Base-by-base conservation (phyloP, 805 yeast genomes). In the Gaillardinia entomophila region DNA sequence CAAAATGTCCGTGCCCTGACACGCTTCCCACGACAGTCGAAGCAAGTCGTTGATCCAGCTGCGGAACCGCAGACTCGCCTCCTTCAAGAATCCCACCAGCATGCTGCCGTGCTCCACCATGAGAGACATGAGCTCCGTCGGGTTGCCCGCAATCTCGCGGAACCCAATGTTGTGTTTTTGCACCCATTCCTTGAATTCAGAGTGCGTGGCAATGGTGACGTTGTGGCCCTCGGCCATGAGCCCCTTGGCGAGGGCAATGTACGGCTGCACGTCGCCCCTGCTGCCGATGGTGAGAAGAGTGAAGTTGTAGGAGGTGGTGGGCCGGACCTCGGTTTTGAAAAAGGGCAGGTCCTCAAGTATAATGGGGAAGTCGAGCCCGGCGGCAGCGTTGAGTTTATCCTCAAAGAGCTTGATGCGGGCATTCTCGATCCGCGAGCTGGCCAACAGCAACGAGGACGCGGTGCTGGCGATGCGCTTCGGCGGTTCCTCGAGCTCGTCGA, bases 241-340 rank as follows among this genome's bases (percentile, higher is more conserved):
- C 0, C 89, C 95, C 43, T 78, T 77, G 0, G 86, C 92, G n/a
- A 90, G 59, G 0, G 97, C 90, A 43, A 90, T 82, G 53, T 88
- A 90, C 0, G 97, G 97, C 57, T 90, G 97, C 5, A 90, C 97
- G 57, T 90, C 97, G 22, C 97, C 97, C 37, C 97, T 70, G 0
- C 96, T 87, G 0, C 97, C 97, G 46, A 90, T 90, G 0, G 97
- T 90, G 36, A 90, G 57, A 30, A 87, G 60, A 0, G 83, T 79
- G 48, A 89, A 73, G 18, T 69, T 71, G 45, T 71, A 72, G 2
- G 76, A 57, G 31, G 73, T 67, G 1, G 66, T 50, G 0, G 95
- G 83, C 35, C 62, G 67, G 20, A 76, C 59, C 28, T 60, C 71
- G 0, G 75, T 73, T 29, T 68, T 64, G 37, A 65, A 55, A 37